Evolutionary conservation across 2,329 filamentous ascomycete genomes (phyloP).

Genomic region (Phaeoacremonium minimum): DNA sequence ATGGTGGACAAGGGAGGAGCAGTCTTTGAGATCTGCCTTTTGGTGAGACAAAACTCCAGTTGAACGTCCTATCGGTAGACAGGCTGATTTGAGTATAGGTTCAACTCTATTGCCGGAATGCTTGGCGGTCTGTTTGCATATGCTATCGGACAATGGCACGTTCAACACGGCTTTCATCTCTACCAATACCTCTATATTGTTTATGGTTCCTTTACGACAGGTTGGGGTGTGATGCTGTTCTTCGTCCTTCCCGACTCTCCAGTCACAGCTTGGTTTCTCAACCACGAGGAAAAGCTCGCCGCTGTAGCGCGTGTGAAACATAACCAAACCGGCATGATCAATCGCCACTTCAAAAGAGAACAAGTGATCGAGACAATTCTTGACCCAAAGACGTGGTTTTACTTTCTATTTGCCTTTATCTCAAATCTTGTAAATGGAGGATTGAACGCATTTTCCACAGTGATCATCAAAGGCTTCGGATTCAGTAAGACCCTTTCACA

Average conservation of each 20-base stretch:
- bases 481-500: slow-evolving; percentile 33
- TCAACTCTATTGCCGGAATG: neutral
- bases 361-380: slow-evolving; percentile 25
- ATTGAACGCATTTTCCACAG: slow-evolving; percentile 35
- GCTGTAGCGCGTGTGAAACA: slow-evolving; percentile 23
- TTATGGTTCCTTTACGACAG: neutral
- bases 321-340: slow-evolving; percentile 29
- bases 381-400: slow-evolving; percentile 23
- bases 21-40: neutral
- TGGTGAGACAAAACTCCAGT: neutral
- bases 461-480: slow-evolving; percentile 48
- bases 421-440: slow-evolving; percentile 19
- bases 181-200: slow-evolving; percentile 2
- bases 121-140: slow-evolving; percentile 1
- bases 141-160: slow-evolving; percentile 1
- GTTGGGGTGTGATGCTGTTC: slow-evolving; percentile 17
- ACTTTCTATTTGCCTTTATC: slow-evolving; percentile 13
- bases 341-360: slow-evolving; percentile 18
- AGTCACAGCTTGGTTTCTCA: slow-evolving; percentile 15
- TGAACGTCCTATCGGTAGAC: neutral
- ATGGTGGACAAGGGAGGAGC: slow-evolving; percentile 23
- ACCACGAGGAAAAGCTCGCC: slow-evolving; percentile 18
- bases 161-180: neutral
- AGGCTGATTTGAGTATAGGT: neutral
- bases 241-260: slow-evolving; percentile 17